Evolutionary conservation across 208 protist species (phyloP).

Genomic region (Wallacemonas sp.): DNA sequence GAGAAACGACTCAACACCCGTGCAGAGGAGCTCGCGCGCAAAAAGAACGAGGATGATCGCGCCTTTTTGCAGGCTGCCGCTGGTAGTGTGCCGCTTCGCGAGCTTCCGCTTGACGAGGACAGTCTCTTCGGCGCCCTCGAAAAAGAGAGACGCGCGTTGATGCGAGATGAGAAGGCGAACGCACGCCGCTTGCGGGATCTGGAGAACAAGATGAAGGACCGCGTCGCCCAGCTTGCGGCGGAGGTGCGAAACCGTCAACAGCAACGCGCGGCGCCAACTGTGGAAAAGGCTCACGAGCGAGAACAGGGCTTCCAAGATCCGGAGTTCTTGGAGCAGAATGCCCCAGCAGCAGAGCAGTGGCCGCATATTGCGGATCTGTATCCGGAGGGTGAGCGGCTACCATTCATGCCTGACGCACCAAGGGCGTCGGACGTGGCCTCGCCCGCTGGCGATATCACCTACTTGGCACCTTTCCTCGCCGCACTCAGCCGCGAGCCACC

Average conservation of each 20-base stretch:
- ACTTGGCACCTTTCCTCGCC: slow-evolving; percentile 77
- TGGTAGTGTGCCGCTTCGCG: slow-evolving; percentile 22
- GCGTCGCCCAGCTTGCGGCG: slow-evolving; percentile 29
- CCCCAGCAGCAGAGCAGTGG: slow-evolving; percentile 68
- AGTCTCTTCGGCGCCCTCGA: slow-evolving; percentile 31
- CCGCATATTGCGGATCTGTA: slow-evolving; percentile 74
- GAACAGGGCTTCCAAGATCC: slow-evolving; percentile 68
- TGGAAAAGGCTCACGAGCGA: not conserved
- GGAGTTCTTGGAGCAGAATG: slow-evolving; percentile 77
- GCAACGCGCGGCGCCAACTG: not conserved
- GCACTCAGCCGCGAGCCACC: slow-evolving; percentile 62
- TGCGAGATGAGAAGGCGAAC: slow-evolving; percentile 25
- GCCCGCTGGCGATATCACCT: slow-evolving; percentile 46
- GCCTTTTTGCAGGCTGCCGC: slow-evolving; percentile 20
- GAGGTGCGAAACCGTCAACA: slow-evolving; percentile 17
- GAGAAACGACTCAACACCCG: slow-evolving; percentile 43
- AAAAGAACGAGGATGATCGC: slow-evolving; percentile 25
- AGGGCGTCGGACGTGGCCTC: slow-evolving; percentile 42
- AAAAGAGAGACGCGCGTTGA: slow-evolving; percentile 24
- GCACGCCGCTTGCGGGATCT: slow-evolving; percentile 22
- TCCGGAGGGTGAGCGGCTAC: slow-evolving; percentile 47
- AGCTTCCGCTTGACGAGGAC: slow-evolving; percentile 27
- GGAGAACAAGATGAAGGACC: slow-evolving; percentile 41
- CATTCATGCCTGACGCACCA: slow-evolving; percentile 36
- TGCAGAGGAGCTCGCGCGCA: slow-evolving; percentile 29